Conservation (phyloP, 805 yeast genomes). For the Suhomyces prunicola region DNA sequence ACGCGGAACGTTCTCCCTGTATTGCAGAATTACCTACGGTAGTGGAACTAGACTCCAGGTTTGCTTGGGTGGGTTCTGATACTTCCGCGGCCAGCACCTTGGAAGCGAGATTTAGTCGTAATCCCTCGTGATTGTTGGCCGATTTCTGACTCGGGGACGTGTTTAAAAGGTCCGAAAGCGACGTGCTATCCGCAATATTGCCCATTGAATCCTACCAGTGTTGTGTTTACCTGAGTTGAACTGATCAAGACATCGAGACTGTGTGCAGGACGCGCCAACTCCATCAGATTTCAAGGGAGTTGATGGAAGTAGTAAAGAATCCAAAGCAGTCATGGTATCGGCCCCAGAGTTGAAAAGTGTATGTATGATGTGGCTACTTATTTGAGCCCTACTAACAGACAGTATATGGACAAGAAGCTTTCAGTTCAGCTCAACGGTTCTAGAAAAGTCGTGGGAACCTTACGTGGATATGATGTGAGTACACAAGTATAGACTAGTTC, state of each 20-base stretch:
- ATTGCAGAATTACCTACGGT: not conserved
- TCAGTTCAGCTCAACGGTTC: constrained; percentile 75
- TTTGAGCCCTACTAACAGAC: constrained; percentile 19
- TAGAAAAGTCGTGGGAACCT: constrained; percentile 72
- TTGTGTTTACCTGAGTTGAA: not conserved
- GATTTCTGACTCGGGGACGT: constrained; percentile 19
- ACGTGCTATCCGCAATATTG: constrained; percentile 22
- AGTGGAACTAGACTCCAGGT: not conserved
- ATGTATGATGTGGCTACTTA: constrained; percentile 18
- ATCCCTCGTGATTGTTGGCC: not conserved
- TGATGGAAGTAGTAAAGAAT: not conserved
- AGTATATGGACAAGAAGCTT: constrained; percentile 78
- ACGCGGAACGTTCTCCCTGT: not conserved
- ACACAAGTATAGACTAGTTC: not conserved
- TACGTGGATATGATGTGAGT: constrained; percentile 78
- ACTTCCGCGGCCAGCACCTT: not conserved
- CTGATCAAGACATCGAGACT: not conserved
- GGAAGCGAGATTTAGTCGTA: constrained; percentile 11
- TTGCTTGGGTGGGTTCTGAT: not conserved
- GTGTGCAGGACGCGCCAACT: not conserved
- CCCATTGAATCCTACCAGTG: constrained; percentile 11
- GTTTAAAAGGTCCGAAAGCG: constrained; percentile 24
- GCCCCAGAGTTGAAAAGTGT: constrained; percentile 59
- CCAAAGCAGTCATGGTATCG: constrained; percentile 44
- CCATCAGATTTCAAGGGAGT: constrained; percentile 1